A percentile compares a stretch with the other conserved stretches of the same genome.
These are phyloP conservation scores for Rhododendron ovatum DNA, from an alignment of 148 eudicot genomes.

Conservation along the genomic window DNA sequence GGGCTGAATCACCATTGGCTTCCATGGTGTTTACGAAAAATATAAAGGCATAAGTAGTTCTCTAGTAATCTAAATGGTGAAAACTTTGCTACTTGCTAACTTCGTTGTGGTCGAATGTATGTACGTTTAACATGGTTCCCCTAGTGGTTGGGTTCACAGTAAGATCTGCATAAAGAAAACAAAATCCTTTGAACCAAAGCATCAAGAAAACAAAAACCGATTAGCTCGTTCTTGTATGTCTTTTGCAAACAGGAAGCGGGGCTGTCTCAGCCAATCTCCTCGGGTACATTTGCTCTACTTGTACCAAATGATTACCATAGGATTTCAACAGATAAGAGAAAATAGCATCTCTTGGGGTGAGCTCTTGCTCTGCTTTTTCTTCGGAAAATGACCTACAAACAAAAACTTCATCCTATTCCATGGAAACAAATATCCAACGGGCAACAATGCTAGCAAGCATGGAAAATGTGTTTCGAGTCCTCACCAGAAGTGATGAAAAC, in stretches of 20 bases:
- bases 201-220: background rate
- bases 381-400: background rate
- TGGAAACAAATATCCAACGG: background rate
- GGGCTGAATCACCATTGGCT: conserved; percentile 2
- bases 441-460: background rate
- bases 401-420: background rate
- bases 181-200: background rate
- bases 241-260: background rate
- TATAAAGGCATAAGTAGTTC: background rate
- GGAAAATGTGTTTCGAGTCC: background rate
- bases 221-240: background rate
- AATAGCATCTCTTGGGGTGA: background rate
- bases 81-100: background rate
- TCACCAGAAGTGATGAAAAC: background rate
- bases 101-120: background rate
- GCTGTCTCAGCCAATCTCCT: background rate
- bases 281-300: background rate
- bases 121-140: background rate
- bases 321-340: background rate
- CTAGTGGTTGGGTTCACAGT: background rate
- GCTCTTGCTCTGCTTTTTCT: background rate
- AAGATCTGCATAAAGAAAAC: background rate
- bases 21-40: background rate
- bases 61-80: background rate
- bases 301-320: too few species aligned